Base-by-base conservation (phyloP, 2,329 filamentous ascomycete species). In the Trichoderma citrinoviride region DNA sequence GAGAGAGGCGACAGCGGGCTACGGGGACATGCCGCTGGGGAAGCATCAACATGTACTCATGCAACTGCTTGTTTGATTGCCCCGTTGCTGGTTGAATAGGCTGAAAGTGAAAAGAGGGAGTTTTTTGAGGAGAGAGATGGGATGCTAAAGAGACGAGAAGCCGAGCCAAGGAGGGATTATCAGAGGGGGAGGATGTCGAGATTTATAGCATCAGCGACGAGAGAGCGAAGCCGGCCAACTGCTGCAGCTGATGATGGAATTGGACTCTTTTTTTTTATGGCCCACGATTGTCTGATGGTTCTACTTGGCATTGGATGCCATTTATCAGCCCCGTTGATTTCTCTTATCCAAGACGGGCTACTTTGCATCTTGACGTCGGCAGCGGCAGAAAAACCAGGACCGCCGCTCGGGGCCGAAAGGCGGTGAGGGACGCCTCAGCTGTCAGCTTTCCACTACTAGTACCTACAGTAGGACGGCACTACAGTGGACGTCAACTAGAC, bases 281-380 rank as follows among this genome's bases (percentile, higher is more conserved):
- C 33, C 15, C 50, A 46, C 21, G 40, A 40, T 37, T 41, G 44
- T 27, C 52, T 56, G 27, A 43, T 44, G 33, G 10, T 52, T 44
- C 17, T 64, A 55, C 52, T 63, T 40, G 10, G 43, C 43, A 47
- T 44, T 19, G 29, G 10, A n/a, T 17, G 40, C 40, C 40, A 40
- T 61, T 54, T 61, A 47, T 61, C 57, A 65, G 57, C 33, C 56
- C 64, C 49, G 58, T 53, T 23, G 49, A 37, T 46, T 61, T 61
- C 53, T 61, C 40, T 54, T 61, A 53, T 61, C 58, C 40, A 29
- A 43, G 25, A 61, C 46, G 37, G 49, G 58, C 58, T 54, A 61
- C 52, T 53, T 61, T 43, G 47, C 58, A 43, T 23, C 55, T 54
- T 66, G 60, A 66, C 52, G 47, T 55, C 53, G 62, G 62, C 15